Conservation (phyloP, 345 rosid genomes). For the Hibiscus trionum region DNA sequence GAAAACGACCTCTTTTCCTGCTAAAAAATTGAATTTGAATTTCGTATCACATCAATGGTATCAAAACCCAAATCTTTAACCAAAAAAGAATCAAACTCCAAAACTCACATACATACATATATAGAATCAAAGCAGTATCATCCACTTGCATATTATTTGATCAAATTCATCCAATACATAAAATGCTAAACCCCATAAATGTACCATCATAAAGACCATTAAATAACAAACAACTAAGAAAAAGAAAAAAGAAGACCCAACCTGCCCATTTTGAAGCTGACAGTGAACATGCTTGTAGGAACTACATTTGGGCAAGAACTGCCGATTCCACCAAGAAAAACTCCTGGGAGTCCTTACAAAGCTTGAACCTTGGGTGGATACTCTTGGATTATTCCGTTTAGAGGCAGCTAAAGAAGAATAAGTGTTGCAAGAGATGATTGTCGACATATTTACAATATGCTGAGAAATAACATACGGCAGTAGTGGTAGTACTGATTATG, state of each 20-base stretch:
- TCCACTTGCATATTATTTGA: not conserved
- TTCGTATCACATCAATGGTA: not conserved
- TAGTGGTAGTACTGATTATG: not conserved
- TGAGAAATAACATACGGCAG: slow-evolving; percentile 13
- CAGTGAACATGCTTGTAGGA: slow-evolving; percentile 21
- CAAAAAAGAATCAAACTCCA: too few species aligned
- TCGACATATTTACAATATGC: slow-evolving; percentile 27
- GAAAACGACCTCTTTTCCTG: slow-evolving; percentile 51
- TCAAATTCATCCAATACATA: not conserved
- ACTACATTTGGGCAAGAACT: slow-evolving; percentile 28
- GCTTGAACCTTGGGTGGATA: slow-evolving; percentile 22
- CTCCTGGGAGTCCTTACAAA: slow-evolving; percentile 7
- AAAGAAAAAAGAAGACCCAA: slow-evolving; percentile 7
- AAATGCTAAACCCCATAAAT: not conserved
- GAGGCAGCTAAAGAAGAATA: slow-evolving; percentile 33
- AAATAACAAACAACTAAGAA: not conserved
- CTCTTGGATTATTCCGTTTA: slow-evolving; percentile 19
- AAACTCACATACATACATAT: not conserved
- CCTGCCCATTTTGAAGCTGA: slow-evolving; percentile 28
- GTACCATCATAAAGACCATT: not conserved
- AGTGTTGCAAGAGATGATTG: slow-evolving; percentile 33
- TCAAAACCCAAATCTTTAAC: not conserved
- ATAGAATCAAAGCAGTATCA: not conserved
- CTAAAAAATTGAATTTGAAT: not conserved
- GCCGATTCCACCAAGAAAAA: slow-evolving; percentile 22